phyloP scores from a whole-genome alignment of 345 rosid species.

The Abelmoschus esculentus region DNA sequence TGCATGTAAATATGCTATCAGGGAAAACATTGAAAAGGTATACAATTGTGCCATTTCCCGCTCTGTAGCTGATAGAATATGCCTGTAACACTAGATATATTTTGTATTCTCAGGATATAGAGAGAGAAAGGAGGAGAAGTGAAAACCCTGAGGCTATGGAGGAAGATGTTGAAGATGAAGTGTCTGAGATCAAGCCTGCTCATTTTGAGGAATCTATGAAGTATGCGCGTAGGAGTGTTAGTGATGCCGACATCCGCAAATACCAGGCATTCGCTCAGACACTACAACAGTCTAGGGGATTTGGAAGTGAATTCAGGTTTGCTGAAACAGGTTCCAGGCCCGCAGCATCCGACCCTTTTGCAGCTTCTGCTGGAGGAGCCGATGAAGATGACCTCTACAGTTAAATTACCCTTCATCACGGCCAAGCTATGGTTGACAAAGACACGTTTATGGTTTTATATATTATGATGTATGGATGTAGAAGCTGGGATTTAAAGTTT shows the following conservation, averaged over 20 bases:
- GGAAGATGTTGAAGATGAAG: constrained; percentile 77
- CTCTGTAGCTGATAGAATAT: neutral
- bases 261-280: constrained; percentile 97
- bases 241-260: constrained; percentile 55
- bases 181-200: constrained; percentile 26
- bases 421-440: neutral
- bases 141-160: constrained; percentile 96
- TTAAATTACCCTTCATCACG: constrained; percentile 22
- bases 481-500: too few species aligned
- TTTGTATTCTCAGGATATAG: constrained; percentile 55
- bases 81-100: neutral
- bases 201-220: constrained; percentile 12
- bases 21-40: constrained; percentile 94
- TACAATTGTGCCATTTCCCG: neutral
- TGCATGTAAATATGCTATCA: constrained; percentile 83
- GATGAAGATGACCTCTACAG: constrained; percentile 87
- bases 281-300: constrained; percentile 86
- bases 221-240: constrained; percentile 7
- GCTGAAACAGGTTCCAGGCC: constrained; percentile 34
- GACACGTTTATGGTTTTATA: neutral
- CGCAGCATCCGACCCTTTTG: constrained; percentile 59
- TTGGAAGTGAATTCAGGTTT: constrained; percentile 78
- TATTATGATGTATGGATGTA: neutral
- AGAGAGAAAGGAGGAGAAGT: constrained; percentile 70
- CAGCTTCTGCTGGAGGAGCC: constrained; percentile 54